phyloP scores from a whole-genome alignment of 257 asterid species.

The Gynochthodes officinalis region DNA sequence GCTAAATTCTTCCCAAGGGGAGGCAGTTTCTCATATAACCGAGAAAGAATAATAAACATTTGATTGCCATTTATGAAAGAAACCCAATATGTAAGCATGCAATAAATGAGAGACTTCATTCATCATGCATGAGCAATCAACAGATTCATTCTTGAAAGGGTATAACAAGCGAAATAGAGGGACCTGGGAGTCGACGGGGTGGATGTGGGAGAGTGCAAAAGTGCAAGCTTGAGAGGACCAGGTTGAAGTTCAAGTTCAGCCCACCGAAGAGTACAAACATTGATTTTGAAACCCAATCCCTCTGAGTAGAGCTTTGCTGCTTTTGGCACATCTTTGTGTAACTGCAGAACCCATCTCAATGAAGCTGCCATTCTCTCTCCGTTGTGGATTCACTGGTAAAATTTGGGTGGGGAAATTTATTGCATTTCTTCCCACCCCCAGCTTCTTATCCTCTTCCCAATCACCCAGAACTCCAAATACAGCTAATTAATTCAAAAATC shows the following conservation, averaged over 20 bases:
- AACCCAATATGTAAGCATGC: no score
- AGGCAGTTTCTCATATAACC: background rate
- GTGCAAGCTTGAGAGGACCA: constrained; percentile 78
- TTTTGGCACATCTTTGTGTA: constrained; percentile 89
- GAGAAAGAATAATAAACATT: background rate
- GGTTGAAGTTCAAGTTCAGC: constrained; percentile 94
- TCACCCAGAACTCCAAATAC: no score
- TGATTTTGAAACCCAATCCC: constrained; percentile 71
- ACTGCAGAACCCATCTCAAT: constrained; percentile 71
- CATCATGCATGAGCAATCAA: background rate
- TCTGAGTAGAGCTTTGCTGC: constrained; percentile 86
- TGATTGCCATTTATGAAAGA: background rate
- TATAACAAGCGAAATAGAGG: background rate
- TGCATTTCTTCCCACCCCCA: no score
- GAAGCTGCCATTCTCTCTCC: constrained; percentile 53
- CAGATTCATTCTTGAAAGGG: background rate
- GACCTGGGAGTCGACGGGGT: constrained; percentile 20
- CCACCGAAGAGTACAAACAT: constrained; percentile 85
- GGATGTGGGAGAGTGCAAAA: constrained; percentile 52
- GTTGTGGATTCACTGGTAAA: background rate
- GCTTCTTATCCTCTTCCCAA: no score
- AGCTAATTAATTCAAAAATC: no score
- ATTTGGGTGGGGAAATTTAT: no score
- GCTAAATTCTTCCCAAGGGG: background rate
- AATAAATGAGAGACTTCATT: background rate